phyloP scores from a whole-genome alignment of 2,329 filamentous ascomycete species.

The Arthrobotrys iridis region DNA sequence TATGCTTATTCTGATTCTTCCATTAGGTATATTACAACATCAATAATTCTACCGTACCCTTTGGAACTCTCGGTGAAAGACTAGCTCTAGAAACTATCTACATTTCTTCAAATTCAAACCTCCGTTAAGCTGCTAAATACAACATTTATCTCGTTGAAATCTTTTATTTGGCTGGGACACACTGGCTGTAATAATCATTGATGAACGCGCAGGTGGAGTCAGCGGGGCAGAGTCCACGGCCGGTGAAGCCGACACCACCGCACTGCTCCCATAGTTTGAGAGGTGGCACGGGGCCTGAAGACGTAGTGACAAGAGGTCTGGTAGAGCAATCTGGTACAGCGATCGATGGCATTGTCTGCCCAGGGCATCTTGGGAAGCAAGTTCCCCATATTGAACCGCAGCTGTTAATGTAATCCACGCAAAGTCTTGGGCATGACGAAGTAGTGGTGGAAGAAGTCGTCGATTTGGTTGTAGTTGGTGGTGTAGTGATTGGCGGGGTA shows the following conservation, averaged over 20 bases:
- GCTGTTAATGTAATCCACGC: not conserved
- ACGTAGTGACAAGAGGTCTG: not conserved
- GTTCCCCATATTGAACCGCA: conserved; percentile 27
- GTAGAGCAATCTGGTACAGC: conserved; percentile 1
- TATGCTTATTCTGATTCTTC: too few species aligned
- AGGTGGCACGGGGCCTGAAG: not conserved
- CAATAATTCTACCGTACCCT: too few species aligned
- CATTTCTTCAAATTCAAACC: too few species aligned
- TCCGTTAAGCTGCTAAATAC: too few species aligned
- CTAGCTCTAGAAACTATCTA: too few species aligned
- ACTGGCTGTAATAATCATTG: conserved; percentile 30
- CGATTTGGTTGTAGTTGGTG: not conserved
- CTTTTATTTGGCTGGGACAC: not conserved
- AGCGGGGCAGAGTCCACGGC: not conserved
- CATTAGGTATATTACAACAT: too few species aligned
- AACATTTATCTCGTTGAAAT: too few species aligned
- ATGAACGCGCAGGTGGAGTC: not conserved
- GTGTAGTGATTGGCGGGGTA: not conserved
- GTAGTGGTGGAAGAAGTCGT: not conserved
- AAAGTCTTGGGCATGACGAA: conserved; percentile 2
- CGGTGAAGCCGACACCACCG: conserved; percentile 17
- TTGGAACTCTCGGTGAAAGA: too few species aligned
- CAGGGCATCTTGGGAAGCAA: conserved; percentile 18
- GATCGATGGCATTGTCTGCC: not conserved
- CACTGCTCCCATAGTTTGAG: conserved; percentile 18